phyloP scores from a whole-genome alignment of 345 rosid genomes.

The Kandelia obovata region DNA sequence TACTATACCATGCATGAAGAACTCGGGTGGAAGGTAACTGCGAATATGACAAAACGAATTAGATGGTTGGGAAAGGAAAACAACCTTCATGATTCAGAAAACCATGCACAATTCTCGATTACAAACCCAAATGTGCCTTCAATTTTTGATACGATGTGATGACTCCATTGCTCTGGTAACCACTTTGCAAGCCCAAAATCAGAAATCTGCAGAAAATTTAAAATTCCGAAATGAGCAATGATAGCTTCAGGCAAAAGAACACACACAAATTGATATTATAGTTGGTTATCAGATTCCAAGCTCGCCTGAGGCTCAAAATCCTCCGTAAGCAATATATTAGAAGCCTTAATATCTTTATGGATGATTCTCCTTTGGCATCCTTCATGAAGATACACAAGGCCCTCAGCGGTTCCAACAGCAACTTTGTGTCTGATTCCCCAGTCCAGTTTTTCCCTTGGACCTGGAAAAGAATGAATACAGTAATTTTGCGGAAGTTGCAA shows the following conservation, averaged over 20 bases:
- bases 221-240: slow-evolving; percentile 9
- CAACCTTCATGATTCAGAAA: slow-evolving; percentile 12
- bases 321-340: slow-evolving; percentile 78
- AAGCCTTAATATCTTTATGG: slow-evolving; percentile 90
- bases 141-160: slow-evolving; percentile 66
- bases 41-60: slow-evolving; percentile 8
- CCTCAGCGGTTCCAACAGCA: slow-evolving; percentile 77
- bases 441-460: slow-evolving; percentile 51
- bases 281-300: slow-evolving; percentile 1
- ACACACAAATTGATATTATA: neutral
- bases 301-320: slow-evolving; percentile 80
- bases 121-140: slow-evolving; percentile 97
- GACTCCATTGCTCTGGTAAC: slow-evolving; percentile 93
- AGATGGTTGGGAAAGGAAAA: neutral
- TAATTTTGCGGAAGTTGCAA: slow-evolving; percentile 6
- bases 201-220: slow-evolving; percentile 56
- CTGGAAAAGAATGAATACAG: slow-evolving; percentile 23
- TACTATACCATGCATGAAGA: slow-evolving; percentile 91
- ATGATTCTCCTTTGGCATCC: slow-evolving; percentile 90
- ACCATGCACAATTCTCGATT: neutral
- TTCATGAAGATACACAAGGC: slow-evolving; percentile 78
- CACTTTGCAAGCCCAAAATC: slow-evolving; percentile 98
- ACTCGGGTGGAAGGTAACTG: slow-evolving; percentile 92
- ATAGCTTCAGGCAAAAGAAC: neutral
- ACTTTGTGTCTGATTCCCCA: slow-evolving; percentile 70